Evolutionary conservation across 2,329 filamentous ascomycete genomes (phyloP).

Genomic region (Phialemoniopsis sp.): DNA sequence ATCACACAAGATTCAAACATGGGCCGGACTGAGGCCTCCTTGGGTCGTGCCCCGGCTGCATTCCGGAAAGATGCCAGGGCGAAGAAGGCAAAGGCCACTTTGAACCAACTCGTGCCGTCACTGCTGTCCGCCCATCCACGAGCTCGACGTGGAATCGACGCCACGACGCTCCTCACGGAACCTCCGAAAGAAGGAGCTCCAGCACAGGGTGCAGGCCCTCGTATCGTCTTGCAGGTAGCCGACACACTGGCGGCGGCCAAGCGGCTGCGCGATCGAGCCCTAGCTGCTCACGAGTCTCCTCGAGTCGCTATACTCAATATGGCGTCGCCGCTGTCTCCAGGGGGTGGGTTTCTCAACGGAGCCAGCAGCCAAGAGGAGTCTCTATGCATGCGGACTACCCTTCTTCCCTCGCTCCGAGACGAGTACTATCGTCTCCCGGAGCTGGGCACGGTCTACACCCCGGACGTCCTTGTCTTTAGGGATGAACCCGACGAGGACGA

Average conservation of each 20-base stretch:
- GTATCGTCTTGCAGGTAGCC: slow-evolving; percentile 32
- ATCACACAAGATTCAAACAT: too few species aligned
- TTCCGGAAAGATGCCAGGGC: slow-evolving; percentile 26
- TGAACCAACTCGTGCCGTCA: slow-evolving; percentile 56
- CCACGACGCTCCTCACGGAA: slow-evolving; percentile 41
- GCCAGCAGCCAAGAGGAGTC: slow-evolving; percentile 59
- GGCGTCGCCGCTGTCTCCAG: slow-evolving; percentile 57
- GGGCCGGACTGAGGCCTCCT: too few species aligned
- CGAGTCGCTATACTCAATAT: slow-evolving; percentile 57
- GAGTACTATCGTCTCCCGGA: slow-evolving; percentile 58
- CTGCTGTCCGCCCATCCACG: slow-evolving; percentile 48
- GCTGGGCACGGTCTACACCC: slow-evolving; percentile 49
- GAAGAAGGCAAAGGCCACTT: slow-evolving; percentile 50
- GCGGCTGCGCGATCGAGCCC: slow-evolving; percentile 12
- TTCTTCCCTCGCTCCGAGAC: slow-evolving; percentile 54
- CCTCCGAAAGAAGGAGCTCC: slow-evolving; percentile 10
- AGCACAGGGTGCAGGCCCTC: not conserved
- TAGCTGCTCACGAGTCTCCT: slow-evolving; percentile 8
- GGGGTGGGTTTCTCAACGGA: slow-evolving; percentile 57
- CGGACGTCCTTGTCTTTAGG: slow-evolving; percentile 57
- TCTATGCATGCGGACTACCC: slow-evolving; percentile 56
- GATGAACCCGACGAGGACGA: not conserved
- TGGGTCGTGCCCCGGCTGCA: too few species aligned
- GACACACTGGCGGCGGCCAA: slow-evolving; percentile 52
- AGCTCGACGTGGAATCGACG: slow-evolving; percentile 49